A percentile compares a stretch with the other conserved stretches of the same genome.
Evolutionary conservation across 1,139 yeast genomes (phyloP).

Genomic region (Hanseniaspora uvarum): DNA sequence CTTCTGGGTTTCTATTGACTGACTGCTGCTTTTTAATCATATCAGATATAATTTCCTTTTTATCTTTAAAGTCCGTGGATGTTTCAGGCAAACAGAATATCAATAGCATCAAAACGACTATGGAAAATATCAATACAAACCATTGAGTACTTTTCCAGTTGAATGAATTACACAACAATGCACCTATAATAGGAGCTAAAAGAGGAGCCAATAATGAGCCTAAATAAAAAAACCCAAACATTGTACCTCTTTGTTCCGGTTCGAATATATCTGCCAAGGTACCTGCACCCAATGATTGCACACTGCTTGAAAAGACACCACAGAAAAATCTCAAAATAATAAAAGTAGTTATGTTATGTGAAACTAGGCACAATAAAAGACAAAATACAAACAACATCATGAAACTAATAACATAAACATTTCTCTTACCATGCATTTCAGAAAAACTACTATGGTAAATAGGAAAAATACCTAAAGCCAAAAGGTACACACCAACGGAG

Average conservation of each 20-base stretch:
- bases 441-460: conserved; percentile 83
- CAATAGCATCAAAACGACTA: conserved; percentile 42
- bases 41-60: conserved; percentile 38
- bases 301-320: conserved; percentile 78
- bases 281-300: conserved; percentile 85
- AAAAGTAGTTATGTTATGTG: conserved; percentile 51
- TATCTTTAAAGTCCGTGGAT: conserved; percentile 44
- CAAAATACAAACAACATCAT: conserved; percentile 52
- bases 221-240: conserved; percentile 70
- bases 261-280: conserved; percentile 66
- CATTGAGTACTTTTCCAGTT: conserved; percentile 89
- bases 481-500: conserved; percentile 67
- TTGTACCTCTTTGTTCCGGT: conserved; percentile 62
- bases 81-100: conserved; percentile 67
- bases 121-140: conserved; percentile 64
- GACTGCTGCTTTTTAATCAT: conserved; percentile 35
- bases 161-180: conserved; percentile 60
- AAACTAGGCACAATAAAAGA: conserved; percentile 54
- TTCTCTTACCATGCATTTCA: conserved; percentile 64
- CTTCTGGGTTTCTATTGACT: conserved; percentile 11
- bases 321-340: conserved; percentile 60
- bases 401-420: conserved; percentile 62
- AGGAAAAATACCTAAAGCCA: conserved; percentile 71
- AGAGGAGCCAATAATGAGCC: conserved; percentile 80
- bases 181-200: conserved; percentile 72